Conservation (phyloP, 1,284 basidiomycete species). For the Malassezia japonica region DNA sequence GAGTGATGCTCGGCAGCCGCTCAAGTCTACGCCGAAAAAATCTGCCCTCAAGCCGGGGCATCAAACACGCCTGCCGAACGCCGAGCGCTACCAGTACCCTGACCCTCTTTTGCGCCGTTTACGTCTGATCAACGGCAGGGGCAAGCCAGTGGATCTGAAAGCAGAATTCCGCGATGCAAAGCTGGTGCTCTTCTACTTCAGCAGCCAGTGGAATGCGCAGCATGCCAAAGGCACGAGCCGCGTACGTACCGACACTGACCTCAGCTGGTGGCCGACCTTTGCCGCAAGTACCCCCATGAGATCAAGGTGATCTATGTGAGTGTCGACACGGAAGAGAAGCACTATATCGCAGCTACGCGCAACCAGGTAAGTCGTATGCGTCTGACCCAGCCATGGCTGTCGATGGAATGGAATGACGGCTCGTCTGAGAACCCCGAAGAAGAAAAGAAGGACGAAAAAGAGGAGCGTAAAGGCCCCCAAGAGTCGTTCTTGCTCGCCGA, state of each 20-base stretch:
- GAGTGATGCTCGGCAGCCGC: no score
- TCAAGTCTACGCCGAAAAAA: constrained; percentile 34
- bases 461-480: background rate
- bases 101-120: constrained; percentile 48
- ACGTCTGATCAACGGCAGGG: constrained; percentile 41
- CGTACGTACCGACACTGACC: background rate
- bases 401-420: constrained; percentile 50
- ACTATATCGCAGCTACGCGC: constrained; percentile 41
- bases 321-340: constrained; percentile 44
- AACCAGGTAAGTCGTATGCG: no score
- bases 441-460: background rate
- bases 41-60: constrained; percentile 42
- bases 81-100: constrained; percentile 44
- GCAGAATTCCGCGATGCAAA: constrained; percentile 43
- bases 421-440: constrained; percentile 22
- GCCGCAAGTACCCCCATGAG: constrained; percentile 38
- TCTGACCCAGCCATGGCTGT: constrained; percentile 43
- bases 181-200: constrained; percentile 49
- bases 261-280: constrained; percentile 36
- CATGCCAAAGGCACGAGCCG: constrained; percentile 28
- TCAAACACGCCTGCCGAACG: constrained; percentile 30
- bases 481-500: constrained; percentile 45
- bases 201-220: constrained; percentile 38
- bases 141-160: constrained; percentile 38
- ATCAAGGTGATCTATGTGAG: constrained; percentile 48